Evolutionary conservation across 495 filamentous ascomycete genomes (phyloP).

Genomic region (Penicillium riverlandense): DNA sequence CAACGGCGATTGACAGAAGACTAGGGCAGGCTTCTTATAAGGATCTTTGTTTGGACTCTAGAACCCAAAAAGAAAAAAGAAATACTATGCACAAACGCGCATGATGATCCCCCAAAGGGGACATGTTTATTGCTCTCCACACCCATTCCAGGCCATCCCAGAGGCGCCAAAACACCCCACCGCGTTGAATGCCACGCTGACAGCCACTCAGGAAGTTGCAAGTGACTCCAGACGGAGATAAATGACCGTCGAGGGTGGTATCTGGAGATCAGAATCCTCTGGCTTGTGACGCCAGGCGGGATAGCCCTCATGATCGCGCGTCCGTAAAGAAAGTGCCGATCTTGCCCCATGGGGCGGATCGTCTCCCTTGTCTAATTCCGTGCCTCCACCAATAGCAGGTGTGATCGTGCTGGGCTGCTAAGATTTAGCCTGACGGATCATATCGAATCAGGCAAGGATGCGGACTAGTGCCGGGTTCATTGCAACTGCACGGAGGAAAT

Average conservation of each 20-base stretch:
- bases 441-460: too few species aligned
- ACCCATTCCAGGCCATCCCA: too few species aligned
- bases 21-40: slow-evolving; percentile 9
- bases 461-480: too few species aligned
- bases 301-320: background rate
- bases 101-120: too few species aligned
- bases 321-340: slow-evolving; percentile 13
- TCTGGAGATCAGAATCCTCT: background rate
- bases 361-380: slow-evolving; percentile 7
- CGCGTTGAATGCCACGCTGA: too few species aligned
- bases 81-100: too few species aligned
- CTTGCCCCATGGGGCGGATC: slow-evolving; percentile 11
- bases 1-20: background rate
- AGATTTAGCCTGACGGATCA: slow-evolving; percentile 4
- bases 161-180: too few species aligned
- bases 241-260: background rate
- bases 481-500: background rate
- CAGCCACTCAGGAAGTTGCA: too few species aligned
- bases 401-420: background rate
- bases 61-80: too few species aligned
- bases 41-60: too few species aligned
- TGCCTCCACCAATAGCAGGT: slow-evolving; percentile 6
- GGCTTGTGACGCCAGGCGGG: slow-evolving; percentile 13
- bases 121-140: too few species aligned
- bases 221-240: too few species aligned